Conservation (phyloP, 2,329 filamentous ascomycete species). For the Calonectria hawksworthii region DNA sequence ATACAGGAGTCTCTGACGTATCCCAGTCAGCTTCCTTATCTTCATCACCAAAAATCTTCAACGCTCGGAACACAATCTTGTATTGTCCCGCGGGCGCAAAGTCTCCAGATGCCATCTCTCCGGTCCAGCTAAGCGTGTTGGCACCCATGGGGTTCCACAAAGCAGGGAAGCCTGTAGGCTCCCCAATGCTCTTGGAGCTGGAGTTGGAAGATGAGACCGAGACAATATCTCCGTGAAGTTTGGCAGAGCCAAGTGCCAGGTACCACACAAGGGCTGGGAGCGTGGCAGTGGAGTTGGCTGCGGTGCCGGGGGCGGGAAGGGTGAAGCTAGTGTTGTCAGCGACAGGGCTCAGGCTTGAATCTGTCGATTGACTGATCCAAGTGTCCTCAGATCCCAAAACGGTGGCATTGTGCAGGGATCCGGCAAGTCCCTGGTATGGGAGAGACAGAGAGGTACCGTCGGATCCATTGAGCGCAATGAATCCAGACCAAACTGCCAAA, state of each 20-base stretch:
- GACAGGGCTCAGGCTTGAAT: constrained; percentile 45
- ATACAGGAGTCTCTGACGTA: constrained; percentile 54
- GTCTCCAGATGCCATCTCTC: constrained; percentile 60
- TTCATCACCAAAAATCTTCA: constrained; percentile 66
- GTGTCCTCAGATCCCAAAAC: constrained; percentile 43
- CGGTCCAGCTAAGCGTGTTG: constrained; percentile 57
- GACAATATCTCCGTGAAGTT: constrained; percentile 61
- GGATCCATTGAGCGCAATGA: constrained; percentile 56
- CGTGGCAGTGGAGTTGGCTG: constrained; percentile 42
- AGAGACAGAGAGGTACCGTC: constrained; percentile 54
- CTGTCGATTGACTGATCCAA: constrained; percentile 52
- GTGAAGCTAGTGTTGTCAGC: constrained; percentile 55
- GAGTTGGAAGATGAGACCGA: constrained; percentile 49
- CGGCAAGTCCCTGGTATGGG: constrained; percentile 58
- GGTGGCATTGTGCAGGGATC: constrained; percentile 49
- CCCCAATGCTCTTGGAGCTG: constrained; percentile 56
- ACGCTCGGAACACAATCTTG: constrained; percentile 62
- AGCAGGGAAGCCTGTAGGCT: constrained; percentile 57
- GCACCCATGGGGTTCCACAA: constrained; percentile 48
- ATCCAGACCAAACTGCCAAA: constrained; percentile 59
- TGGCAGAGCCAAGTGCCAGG: constrained; percentile 62
- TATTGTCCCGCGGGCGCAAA: constrained; percentile 65
- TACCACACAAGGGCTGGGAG: constrained; percentile 58
- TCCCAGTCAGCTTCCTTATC: constrained; percentile 63
- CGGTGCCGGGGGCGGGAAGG: constrained; percentile 57